Conservation (phyloP, 2,329 filamentous ascomycete genomes). For the Ilyonectria robusta region DNA sequence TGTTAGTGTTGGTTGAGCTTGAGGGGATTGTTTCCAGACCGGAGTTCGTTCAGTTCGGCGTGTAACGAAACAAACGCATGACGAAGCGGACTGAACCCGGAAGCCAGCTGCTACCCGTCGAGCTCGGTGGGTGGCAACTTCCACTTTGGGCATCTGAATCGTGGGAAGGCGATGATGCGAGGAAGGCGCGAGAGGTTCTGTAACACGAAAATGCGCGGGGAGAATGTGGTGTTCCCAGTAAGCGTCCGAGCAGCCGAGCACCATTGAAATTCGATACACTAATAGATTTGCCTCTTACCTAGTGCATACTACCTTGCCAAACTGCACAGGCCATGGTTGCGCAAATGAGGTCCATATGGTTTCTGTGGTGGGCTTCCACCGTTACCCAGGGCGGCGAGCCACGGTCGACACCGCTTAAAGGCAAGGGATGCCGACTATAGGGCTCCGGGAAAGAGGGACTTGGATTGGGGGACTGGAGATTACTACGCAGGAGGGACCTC, state of each 20-base stretch:
- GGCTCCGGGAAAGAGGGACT: slow-evolving; percentile 15
- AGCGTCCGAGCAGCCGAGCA: not conserved
- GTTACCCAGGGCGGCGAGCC: slow-evolving; percentile 12
- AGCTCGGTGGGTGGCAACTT: not conserved
- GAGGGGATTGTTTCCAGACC: slow-evolving; percentile 6
- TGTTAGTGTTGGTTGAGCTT: not conserved
- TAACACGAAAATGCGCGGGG: not conserved
- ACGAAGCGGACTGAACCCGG: not conserved
- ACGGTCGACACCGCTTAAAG: slow-evolving; percentile 18
- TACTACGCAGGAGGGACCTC: not conserved
- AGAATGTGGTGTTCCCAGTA: not conserved
- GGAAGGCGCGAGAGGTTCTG: not conserved
- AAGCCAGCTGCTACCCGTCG: not conserved
- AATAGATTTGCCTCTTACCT: not conserved
- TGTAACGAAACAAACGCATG: slow-evolving; percentile 9
- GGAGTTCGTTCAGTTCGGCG: slow-evolving; percentile 7
- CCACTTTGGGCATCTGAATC: slow-evolving; percentile 1
- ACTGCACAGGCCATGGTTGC: slow-evolving; percentile 10
- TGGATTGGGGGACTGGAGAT: slow-evolving; percentile 20
- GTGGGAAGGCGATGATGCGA: not conserved
- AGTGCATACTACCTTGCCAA: not conserved
- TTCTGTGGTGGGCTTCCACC: slow-evolving; percentile 5
- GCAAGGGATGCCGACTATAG: slow-evolving; percentile 28
- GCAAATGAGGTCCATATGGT: slow-evolving; percentile 7
- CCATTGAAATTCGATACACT: not conserved